Evolutionary conservation across 2,329 filamentous ascomycete species (phyloP).

Genomic region (Biscogniauxia sp.): DNA sequence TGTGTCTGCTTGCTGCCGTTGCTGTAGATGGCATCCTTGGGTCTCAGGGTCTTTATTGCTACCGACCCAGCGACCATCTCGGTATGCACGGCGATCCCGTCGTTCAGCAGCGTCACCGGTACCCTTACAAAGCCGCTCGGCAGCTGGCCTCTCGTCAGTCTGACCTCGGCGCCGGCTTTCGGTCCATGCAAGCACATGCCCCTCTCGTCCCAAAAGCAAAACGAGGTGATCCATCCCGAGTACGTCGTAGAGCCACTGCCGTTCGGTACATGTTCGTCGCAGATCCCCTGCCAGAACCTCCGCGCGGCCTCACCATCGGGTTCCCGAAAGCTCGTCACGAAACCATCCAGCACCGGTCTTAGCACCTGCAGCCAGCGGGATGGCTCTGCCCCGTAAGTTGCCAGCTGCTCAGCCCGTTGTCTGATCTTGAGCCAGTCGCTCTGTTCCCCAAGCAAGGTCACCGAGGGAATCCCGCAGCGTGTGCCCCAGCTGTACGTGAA

Average conservation of each 20-base stretch:
- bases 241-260: conserved; percentile 30
- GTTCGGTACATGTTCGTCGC: conserved; percentile 26
- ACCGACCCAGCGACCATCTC: conserved; percentile 33
- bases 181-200: conserved; percentile 24
- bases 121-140: conserved; percentile 31
- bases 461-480: conserved; percentile 44
- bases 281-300: conserved; percentile 30
- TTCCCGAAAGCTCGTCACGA: conserved; percentile 28
- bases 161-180: conserved; percentile 11
- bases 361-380: conserved; percentile 21
- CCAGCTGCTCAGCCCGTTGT: conserved; percentile 16
- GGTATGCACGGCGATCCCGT: conserved; percentile 24
- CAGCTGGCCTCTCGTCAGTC: conserved; percentile 24
- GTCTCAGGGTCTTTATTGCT: conserved; percentile 21
- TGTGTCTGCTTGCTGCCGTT: conserved; percentile 8
- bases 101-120: conserved; percentile 26
- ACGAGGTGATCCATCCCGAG: conserved; percentile 34
- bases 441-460: conserved; percentile 44
- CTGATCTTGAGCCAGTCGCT: conserved; percentile 38
- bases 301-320: conserved; percentile 16
- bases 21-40: conserved; percentile 9
- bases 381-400: conserved; percentile 19
- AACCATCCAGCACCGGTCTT: conserved; percentile 25
- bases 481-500: conserved; percentile 34
- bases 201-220: conserved; percentile 33